Base-by-base conservation (phyloP, 2,329 filamentous ascomycete genomes). In the Pseudogymnoascus sp. region DNA sequence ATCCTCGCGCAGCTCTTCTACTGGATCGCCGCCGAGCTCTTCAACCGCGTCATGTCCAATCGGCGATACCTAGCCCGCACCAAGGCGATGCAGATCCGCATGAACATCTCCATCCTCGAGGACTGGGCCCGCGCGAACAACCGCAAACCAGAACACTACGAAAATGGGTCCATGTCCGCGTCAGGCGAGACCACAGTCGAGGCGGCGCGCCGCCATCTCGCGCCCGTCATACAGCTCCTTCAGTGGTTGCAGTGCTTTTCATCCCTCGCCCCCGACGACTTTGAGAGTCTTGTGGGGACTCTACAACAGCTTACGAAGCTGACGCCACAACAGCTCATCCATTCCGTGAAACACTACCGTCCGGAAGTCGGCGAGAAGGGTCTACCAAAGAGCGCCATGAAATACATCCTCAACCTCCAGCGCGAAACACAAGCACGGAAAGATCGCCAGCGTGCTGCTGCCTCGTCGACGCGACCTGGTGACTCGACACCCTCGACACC, bases 221-320 rank as follows among this genome's bases (percentile, higher is more conserved):
- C 90, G 6, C 94, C 94, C 4, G 84, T 96, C 19, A 92, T 97
- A 62, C 94, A 99, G 74, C 81, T 99, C 2, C 80, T 99, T 5
- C 94, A 99, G 75, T 99, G 94, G 94, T 80, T 99, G 36, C 94
- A 99, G 73, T 97, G 92, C 74, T 97, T 97, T 75, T 97, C 94
- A 1, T 96, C 92, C 0, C 82, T 97, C 3, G 91, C 87, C 4
- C 77, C 79, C 9, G 92, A 97, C 71, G 92, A 97, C 71, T 79
- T 94, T 38, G 92, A 96, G 71, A 91, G 91, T 2, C 82, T 99
- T 14, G 86, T 96, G 30, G 90, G 86, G 14, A 99, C 94, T 0
- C 77, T 97, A 22, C 88, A 96, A 71, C 94, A 97, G 73, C 81
- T 99, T 41, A 92, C 91, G 66, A 83, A 88, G 41, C 79, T 99